Conservation (phyloP, 768 basidiomycete genomes). For the Boletus vinaceobasis region DNA sequence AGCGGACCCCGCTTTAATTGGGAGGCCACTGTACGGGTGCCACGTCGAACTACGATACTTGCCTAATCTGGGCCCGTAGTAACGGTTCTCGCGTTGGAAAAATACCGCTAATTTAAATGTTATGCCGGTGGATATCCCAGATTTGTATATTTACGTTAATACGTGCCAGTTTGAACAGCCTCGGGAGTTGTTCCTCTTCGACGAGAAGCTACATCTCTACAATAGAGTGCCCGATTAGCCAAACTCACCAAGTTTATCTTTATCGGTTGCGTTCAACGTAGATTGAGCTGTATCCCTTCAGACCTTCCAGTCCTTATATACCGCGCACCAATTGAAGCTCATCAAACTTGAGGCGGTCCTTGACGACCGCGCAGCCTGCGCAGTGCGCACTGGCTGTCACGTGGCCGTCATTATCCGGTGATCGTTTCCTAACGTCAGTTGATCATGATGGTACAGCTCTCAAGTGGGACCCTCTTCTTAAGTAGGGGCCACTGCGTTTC, state of each 20-base stretch:
- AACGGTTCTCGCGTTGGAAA: too few species aligned
- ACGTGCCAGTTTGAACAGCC: too few species aligned
- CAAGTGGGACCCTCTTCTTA: background rate
- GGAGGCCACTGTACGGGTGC: background rate
- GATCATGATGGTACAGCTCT: constrained; percentile 7
- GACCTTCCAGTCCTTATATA: background rate
- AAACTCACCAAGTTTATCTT: too few species aligned
- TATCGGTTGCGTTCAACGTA: too few species aligned
- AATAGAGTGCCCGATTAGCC: background rate
- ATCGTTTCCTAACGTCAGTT: background rate
- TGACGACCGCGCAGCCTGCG: background rate
- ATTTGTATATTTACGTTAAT: too few species aligned
- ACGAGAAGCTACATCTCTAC: background rate
- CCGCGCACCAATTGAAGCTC: too few species aligned
- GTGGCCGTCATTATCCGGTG: background rate
- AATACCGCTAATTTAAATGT: too few species aligned
- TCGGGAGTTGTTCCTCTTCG: too few species aligned
- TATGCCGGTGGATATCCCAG: too few species aligned
- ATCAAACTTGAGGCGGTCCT: constrained; percentile 1
- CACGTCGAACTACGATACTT: constrained; percentile 1
- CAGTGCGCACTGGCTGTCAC: too few species aligned
- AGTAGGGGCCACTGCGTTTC: background rate
- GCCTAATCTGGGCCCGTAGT: background rate
- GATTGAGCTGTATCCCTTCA: too few species aligned
- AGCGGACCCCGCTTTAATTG: background rate